phyloP scores from a whole-genome alignment of 345 rosid genomes.

The Rhodomyrtus tomentosa region DNA sequence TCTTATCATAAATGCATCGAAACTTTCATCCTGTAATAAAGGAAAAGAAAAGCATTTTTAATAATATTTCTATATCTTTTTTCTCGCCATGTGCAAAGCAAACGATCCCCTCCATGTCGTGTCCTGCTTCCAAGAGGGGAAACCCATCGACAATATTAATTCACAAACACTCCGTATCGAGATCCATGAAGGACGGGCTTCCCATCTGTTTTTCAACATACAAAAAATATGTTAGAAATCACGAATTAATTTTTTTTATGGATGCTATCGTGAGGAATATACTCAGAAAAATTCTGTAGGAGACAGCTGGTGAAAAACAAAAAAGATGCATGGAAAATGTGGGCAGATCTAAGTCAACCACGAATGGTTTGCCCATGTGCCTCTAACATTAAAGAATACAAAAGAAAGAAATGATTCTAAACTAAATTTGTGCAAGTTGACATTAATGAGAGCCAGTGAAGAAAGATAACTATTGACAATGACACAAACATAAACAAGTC shows the following conservation, averaged over 20 bases:
- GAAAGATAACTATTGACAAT: not conserved
- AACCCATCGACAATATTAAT: too few relatives aligned
- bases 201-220: not conserved
- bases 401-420: not conserved
- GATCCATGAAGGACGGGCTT: not conserved
- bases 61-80: not conserved
- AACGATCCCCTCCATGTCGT: not conserved
- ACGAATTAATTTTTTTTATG: not conserved
- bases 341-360: not conserved
- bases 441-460: not conserved
- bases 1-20: not conserved
- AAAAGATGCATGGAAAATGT: not conserved
- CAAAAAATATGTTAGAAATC: not conserved
- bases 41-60: not conserved
- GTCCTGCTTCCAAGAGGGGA: too few relatives aligned
- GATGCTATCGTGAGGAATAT: not conserved
- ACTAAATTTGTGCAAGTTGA: not conserved
- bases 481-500: not conserved
- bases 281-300: not conserved
- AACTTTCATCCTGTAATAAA: not conserved
- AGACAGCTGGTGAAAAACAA: not conserved
- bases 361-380: not conserved
- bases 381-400: not conserved
- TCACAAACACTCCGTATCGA: not conserved
- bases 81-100: not conserved